Evolutionary conservation across 164 flowering plant species (phyloP).

Genomic region (Akebia trifoliata): DNA sequence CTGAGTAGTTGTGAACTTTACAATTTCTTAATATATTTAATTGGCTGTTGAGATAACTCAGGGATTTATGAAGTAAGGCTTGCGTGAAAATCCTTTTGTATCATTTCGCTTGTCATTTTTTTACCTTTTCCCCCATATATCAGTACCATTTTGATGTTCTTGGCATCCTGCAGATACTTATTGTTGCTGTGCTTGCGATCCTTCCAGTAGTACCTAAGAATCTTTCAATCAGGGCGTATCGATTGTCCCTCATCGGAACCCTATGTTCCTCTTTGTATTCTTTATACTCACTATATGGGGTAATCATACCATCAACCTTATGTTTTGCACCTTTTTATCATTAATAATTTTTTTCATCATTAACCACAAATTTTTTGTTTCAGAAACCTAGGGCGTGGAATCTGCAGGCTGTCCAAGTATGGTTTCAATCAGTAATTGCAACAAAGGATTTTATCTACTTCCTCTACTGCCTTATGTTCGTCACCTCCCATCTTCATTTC

Average conservation of each 20-base stretch:
- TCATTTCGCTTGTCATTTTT: background rate
- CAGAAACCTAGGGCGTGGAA: constrained; percentile 98
- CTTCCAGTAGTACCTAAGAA: constrained; percentile 66
- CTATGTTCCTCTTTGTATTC: constrained; percentile 74
- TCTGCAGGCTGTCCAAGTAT: constrained; percentile 78
- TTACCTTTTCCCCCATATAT: background rate
- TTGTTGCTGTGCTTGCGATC: constrained; percentile 83
- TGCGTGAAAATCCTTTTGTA: background rate
- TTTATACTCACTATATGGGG: constrained; percentile 87
- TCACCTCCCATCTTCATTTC: constrained; percentile 62
- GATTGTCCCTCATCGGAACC: constrained; percentile 86
- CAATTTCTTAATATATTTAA: too few relatives aligned
- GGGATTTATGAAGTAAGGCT: background rate
- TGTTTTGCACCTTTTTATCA: background rate
- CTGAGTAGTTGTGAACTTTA: too few relatives aligned
- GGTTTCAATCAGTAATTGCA: constrained; percentile 80
- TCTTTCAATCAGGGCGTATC: constrained; percentile 80
- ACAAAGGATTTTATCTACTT: constrained; percentile 92
- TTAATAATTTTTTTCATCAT: background rate
- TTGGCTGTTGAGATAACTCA: too few relatives aligned
- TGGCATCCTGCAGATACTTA: constrained; percentile 54
- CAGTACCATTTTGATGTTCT: background rate
- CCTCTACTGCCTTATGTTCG: constrained; percentile 84
- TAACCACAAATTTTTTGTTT: constrained; percentile 14
- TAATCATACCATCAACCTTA: constrained; percentile 19